Evolutionary conservation across 1,284 basidiomycete species (phyloP), one percentile per base, ranked within the genome.

Genomic region (Peniophora sp.): DNA sequence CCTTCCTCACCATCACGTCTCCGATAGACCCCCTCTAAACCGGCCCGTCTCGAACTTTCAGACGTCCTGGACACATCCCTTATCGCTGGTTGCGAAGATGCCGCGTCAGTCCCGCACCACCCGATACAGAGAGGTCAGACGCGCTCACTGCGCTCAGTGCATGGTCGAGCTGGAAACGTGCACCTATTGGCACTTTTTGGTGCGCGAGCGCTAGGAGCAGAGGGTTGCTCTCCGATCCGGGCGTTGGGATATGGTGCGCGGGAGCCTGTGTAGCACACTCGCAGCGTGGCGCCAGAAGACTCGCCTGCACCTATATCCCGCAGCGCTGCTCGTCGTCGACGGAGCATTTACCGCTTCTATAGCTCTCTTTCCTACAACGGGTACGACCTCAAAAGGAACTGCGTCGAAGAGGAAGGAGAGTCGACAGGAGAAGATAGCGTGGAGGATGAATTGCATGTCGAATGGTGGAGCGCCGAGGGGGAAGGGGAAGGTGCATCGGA

Each of bases 21-120:
- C 63, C 16, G 69, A 69, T 41, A 65, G 75, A 32, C 6, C 12
- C 27, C 27, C 27, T 32, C 27, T n/a, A 74, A 79, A 52, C 69
- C 78, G 9, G 83, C 90, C 47, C 75, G 81, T 50, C 73, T 90
- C n/a, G 79, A 88, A n/a, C 38, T 41, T 20, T n/a, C 38, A 58
- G 87, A 91, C 57, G 86, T 91, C n/a, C 71, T 91, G 32, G 85
- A 91, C 53, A 70, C 81, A 1, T 80, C 86, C 0, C 78, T 87
- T 64, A 69, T 90, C 14, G 78, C 81, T 55, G 69, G 75, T 3
- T 81, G 81, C 52, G 70, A 74, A 3, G 78, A 81, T 56, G 69
- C 75, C 3, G 81, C 81, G 52, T 69, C 74, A 3, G 63, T 65
- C 12, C 73, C 52, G 51, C 49, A 44, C 59, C 55, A 52, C 51